Percentiles rank a stretch among this genome's conserved stretches.
phyloP scores from a whole-genome alignment of 2,329 filamentous ascomycete genomes.

The Botrytis deweyae region DNA sequence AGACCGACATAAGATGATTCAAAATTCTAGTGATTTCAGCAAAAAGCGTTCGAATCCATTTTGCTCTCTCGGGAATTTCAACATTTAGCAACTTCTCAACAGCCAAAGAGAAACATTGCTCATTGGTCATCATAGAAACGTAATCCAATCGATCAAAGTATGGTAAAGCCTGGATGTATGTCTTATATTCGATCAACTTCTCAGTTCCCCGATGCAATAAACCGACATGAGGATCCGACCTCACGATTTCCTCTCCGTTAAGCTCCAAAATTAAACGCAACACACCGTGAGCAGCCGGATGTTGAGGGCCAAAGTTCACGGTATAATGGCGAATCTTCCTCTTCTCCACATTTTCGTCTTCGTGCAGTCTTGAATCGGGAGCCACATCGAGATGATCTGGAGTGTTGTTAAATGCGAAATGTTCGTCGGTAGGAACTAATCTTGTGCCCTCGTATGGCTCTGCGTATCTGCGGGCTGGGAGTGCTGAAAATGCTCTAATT shows the following conservation, averaged over 20 bases:
- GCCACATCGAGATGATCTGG: conserved; percentile 32
- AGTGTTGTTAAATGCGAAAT: conserved; percentile 58
- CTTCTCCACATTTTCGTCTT: conserved; percentile 48
- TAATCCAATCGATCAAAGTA: conserved; percentile 99
- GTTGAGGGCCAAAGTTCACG: conserved; percentile 98
- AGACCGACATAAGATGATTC: conserved; percentile 97
- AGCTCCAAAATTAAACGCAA: conserved; percentile 95
- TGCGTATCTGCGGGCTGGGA: conserved; percentile 62
- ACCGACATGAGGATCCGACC: conserved; percentile 94
- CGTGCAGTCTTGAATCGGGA: conserved; percentile 43
- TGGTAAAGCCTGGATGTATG: conserved; percentile 93
- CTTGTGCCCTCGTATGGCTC: conserved; percentile 52
- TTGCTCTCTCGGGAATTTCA: conserved; percentile 91
- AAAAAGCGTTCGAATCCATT: conserved; percentile 95
- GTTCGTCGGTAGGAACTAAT: conserved; percentile 58
- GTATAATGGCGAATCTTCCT: conserved; percentile 98
- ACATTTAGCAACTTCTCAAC: conserved; percentile 98
- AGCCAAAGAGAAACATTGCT: conserved; percentile 93
- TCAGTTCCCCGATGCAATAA: conserved; percentile 95
- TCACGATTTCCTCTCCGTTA: conserved; percentile 95
- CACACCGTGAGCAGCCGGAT: conserved; percentile 97
- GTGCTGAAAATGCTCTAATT: conserved; percentile 65
- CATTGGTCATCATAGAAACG: conserved; percentile 99
- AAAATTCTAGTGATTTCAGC: conserved; percentile 90
- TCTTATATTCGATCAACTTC: conserved; percentile 99